A percentile compares a stretch with the other conserved stretches of the same genome.
Conservation (phyloP, 129 eudicot genomes). For the Calendula officinalis region DNA sequence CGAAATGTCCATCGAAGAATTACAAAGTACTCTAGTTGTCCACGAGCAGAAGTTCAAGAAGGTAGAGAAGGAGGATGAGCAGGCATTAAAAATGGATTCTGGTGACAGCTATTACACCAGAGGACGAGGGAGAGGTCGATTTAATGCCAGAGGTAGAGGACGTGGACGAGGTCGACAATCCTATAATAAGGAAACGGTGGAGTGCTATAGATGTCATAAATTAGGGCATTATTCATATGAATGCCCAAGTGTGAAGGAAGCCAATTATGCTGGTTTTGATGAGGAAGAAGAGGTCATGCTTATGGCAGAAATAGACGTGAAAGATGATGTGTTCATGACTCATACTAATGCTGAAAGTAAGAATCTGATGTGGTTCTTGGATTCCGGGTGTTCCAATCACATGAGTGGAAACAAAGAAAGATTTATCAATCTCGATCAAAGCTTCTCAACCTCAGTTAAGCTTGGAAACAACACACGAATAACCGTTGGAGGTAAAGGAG, state of each 20-base stretch:
- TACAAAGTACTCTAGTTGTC: background rate
- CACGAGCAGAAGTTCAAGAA: no score
- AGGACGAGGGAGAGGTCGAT: background rate
- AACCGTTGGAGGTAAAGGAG: background rate
- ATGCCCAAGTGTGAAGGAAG: background rate
- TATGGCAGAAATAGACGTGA: background rate
- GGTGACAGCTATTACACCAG: background rate
- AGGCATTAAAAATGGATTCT: background rate
- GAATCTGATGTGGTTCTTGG: background rate
- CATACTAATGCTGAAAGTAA: no score
- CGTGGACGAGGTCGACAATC: background rate
- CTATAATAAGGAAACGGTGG: background rate
- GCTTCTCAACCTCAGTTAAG: background rate
- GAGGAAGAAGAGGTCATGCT: background rate
- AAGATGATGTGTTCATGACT: no score
- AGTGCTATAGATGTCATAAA: background rate
- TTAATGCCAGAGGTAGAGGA: background rate
- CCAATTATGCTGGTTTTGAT: background rate
- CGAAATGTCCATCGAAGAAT: background rate
- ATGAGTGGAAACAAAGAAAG: background rate
- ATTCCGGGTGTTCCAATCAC: conserved; percentile 4
- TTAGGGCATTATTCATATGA: background rate
- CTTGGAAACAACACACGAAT: background rate
- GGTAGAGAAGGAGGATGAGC: background rate
- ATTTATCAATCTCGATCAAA: background rate